phyloP scores from a whole-genome alignment of 2,329 filamentous ascomycete genomes.

The Sporothrix mexicana region DNA sequence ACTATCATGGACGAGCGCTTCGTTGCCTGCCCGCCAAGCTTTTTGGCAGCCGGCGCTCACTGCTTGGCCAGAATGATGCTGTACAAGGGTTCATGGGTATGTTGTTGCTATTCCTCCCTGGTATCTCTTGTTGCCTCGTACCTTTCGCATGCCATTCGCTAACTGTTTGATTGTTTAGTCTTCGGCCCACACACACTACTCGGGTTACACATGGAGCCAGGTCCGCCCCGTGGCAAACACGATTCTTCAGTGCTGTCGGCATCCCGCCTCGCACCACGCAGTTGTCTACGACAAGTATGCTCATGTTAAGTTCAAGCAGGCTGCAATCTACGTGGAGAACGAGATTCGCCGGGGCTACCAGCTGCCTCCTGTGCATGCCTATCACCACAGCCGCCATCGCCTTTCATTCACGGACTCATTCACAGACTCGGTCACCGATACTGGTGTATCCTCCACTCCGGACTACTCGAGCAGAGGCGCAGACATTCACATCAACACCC shows the following conservation, averaged over 20 bases:
- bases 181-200: constrained; percentile 85
- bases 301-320: constrained; percentile 84
- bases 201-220: constrained; percentile 88
- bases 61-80: constrained; percentile 89
- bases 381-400: constrained; percentile 27
- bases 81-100: constrained; percentile 90
- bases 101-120: background rate
- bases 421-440: constrained; percentile 19
- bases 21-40: constrained; percentile 88
- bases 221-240: constrained; percentile 76
- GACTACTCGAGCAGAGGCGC: background rate
- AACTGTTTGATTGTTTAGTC: constrained; percentile 51
- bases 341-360: constrained; percentile 69
- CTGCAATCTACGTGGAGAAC: constrained; percentile 77
- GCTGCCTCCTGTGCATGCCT: constrained; percentile 49
- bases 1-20: constrained; percentile 99
- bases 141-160: background rate
- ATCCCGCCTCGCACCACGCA: constrained; percentile 78
- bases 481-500: background rate
- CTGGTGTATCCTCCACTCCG: background rate
- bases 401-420: constrained; percentile 27
- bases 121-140: constrained; percentile 43
- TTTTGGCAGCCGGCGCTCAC: constrained; percentile 87
- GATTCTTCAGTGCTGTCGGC: constrained; percentile 86
- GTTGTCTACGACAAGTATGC: constrained; percentile 93